Base-by-base conservation (phyloP, 192 early-diverging fungal genomes). In the Entomortierella parvispora region DNA sequence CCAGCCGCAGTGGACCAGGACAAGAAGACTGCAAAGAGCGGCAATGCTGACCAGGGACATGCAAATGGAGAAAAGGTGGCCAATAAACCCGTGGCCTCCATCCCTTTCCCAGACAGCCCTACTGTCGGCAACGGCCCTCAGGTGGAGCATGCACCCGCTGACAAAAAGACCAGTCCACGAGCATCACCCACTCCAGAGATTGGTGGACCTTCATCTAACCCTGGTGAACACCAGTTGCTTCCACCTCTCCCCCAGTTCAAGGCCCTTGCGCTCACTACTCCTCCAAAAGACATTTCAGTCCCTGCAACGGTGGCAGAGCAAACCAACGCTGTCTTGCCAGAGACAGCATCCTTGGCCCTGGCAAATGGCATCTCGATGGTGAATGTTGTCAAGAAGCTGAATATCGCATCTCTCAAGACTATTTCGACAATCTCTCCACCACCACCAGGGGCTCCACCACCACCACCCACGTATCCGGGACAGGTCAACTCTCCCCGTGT, bases 371-470 rank as follows among this genome's bases (percentile, higher is more conserved):
- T 68, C 18, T 64, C 65, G 4, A 67, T 68, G 59, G 72, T 45
- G 10, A 50, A 63, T 0, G 62, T 72, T 0, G 56, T 65, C 28
- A 64, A 37, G 25, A 72, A 72, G 40, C 26, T 72, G 69, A 63
- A 56, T 32, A 9, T 64, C 2, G 55, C 55, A 9, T 51, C 37
- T 6, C n/a, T 72, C 20, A 64, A 65, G 25, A 65, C 45, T 23
- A 72, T 72, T 26, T 72, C 70, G 2, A 72, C 70, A 0, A 72
- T 72, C 42, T 72, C 70, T 6, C 70, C 70, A 2, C 70, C 70
- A 12, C 70, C 70, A 10, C 70, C 62, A 18, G 70, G 70, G 5
- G 70, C 70, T 2, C 70, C 70, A 6, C 70, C 70, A 28, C 70
- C 70, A 47, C 70, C 65, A 15, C 65, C 70, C 12, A 44, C 54